Evolutionary conservation across 108 stramenopile genomes (phyloP), one percentile per base, ranked within the genome.

Genomic region (Pseudonitzschia pungens): DNA sequence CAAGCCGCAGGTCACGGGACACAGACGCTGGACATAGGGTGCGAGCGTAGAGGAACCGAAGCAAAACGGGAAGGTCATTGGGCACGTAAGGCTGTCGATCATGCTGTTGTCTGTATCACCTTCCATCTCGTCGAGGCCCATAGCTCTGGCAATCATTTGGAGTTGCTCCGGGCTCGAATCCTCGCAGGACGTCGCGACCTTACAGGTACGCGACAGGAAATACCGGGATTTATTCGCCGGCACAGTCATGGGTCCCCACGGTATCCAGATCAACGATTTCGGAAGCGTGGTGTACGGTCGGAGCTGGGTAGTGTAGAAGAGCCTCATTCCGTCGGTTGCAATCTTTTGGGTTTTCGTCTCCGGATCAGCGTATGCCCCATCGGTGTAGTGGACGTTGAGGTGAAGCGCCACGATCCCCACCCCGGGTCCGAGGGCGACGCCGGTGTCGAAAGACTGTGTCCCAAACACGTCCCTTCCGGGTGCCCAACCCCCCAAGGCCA

Each of bases 381-480:
- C 60, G 33, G 60, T 62, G 29, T 62, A 62, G 29, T 62, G 60
- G 18, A 62, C 60, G 29, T 62, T 62, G n/a, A 62, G 6, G 11
- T 8, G 4, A 18, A 62, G 32, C 14, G 60, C 29, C 15, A 16
- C 36, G 31, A 62, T 62, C 4, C 33, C 33, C 33, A 62, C 4
- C 14, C 33, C 32, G 14, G 28, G 7, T 40, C 60, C 60, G 29
- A 62, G 36, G 14, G 32, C 32, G 36, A 62, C 16, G 31, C 60
- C 60, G 7, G 31, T 40, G 15, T 62, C 36, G 27, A 40, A 40
- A 5, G 33, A 12, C 29, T 4, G 4, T 6, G 6, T 40, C n/a
- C n/a, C 60, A 40, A 62, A 62, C 11, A 40, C 14, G 29, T 62
- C 0, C 60, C 5, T 18, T 15, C 60, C 32, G 15, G 33, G 20